phyloP scores from a whole-genome alignment of 2,329 filamentous ascomycete genomes.

The Neofusicoccum ribis region DNA sequence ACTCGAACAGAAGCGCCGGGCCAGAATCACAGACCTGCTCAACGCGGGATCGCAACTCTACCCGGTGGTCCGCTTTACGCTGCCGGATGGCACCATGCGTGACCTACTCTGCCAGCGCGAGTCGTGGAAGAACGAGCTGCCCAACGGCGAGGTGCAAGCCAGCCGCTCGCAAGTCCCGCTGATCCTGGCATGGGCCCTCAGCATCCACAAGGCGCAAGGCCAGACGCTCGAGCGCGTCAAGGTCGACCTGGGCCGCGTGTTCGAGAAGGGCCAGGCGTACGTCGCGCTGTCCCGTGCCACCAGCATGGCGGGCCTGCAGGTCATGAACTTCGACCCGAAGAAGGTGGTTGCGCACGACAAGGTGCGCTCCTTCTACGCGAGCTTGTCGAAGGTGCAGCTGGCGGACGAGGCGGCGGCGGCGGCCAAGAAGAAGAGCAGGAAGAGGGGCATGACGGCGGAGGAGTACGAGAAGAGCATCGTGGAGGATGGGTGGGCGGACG shows the following conservation, averaged over 20 bases:
- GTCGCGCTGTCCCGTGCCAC: slow-evolving; percentile 93
- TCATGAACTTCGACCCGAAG: slow-evolving; percentile 80
- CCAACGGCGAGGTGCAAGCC: slow-evolving; percentile 89
- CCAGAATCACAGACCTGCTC: slow-evolving; percentile 42
- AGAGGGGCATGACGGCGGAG: slow-evolving; percentile 25
- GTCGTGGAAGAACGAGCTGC: slow-evolving; percentile 95
- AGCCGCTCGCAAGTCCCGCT: slow-evolving; percentile 74
- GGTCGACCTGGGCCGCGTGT: slow-evolving; percentile 87
- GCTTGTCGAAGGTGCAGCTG: slow-evolving; percentile 70
- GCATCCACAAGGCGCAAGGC: slow-evolving; percentile 96
- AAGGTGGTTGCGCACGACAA: slow-evolving; percentile 94
- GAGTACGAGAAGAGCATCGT: slow-evolving; percentile 34
- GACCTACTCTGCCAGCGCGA: slow-evolving; percentile 82
- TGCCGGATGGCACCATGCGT: slow-evolving; percentile 73
- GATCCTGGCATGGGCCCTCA: slow-evolving; percentile 94
- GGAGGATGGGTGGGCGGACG: slow-evolving; percentile 23
- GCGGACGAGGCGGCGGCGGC: slow-evolving; percentile 28
- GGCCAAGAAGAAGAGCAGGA: slow-evolving; percentile 21
- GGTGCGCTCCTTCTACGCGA: slow-evolving; percentile 82
- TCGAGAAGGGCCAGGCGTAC: slow-evolving; percentile 97
- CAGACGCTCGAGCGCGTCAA: slow-evolving; percentile 93
- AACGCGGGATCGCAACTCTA: slow-evolving; percentile 60
- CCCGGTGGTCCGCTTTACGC: slow-evolving; percentile 81
- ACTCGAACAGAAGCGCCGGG: slow-evolving; percentile 54
- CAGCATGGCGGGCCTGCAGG: slow-evolving; percentile 81